Base-by-base conservation (phyloP, 306 rosid species). In the Canavalia gladiata region DNA sequence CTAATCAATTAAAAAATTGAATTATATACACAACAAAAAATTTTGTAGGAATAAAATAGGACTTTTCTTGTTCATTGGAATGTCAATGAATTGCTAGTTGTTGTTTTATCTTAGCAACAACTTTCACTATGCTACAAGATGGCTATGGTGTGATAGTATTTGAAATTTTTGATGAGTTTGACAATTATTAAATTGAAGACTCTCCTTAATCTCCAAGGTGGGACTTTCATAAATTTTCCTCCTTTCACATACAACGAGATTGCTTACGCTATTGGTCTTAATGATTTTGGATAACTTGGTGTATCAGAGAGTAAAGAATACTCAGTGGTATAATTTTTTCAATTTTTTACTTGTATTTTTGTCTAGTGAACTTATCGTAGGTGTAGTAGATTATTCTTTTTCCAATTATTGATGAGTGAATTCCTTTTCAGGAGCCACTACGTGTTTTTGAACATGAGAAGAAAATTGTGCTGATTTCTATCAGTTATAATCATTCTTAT, bases 281-380 rank as follows among this genome's bases (percentile, higher is more conserved):
- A 95, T 81, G 94, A 95, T 90, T 92, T 85, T 7, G 97, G 97
- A 49, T 97, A 95, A 82, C 97, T 95, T 73, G 98, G 97, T 34
- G 82, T 63, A 54, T 85, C 93, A 11, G 85, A 85, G 80, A 88
- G 84, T 75, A 82, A 80, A 43, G 43, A 35, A 31, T 90, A 90
- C 80, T 74, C 87, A 11, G 31, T 82, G 68, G 98, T 94, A 87
- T 75, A 91, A 68, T 63, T 51, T 87, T 80, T 84, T 64, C 12
- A 7, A 49, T 59, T 39, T 79, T 33, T 63, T 29, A 39, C 59
- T 45, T 82, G 35, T 30, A 12, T 49, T 52, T 68, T 65, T 76
- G 65, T 13, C 59, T 28, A 13, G 39, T 54, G 46, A 68, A 62
- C 42, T 74, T 77, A 51, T 57, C 43, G 28, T 58, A 11, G 41